A percentile compares a stretch with the other conserved stretches of the same genome.
phyloP scores from a whole-genome alignment of 768 basidiomycete genomes.

The Coprinellus micaceus region DNA sequence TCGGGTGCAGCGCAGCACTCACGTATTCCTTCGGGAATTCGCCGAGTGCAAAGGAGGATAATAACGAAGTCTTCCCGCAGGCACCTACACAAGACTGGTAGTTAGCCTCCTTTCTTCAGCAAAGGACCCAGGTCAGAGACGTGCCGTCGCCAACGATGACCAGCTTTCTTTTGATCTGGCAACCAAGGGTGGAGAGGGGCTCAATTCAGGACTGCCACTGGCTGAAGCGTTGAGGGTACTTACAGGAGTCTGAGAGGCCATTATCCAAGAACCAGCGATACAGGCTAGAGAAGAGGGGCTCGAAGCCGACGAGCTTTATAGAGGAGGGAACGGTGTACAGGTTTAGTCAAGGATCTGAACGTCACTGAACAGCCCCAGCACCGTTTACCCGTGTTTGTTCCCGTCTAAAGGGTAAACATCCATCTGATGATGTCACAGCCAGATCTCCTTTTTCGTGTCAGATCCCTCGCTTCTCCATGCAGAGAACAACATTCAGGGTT shows the following conservation, averaged over 20 bases:
- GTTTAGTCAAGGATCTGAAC: slow-evolving; percentile 2
- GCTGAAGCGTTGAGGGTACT: slow-evolving; percentile 24
- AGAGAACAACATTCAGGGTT: no score
- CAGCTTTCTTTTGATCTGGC: slow-evolving; percentile 87
- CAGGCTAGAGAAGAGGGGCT: neutral
- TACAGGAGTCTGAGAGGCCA: slow-evolving; percentile 59
- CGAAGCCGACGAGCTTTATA: neutral
- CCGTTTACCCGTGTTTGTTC: slow-evolving; percentile 21
- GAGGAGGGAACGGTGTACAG: slow-evolving; percentile 8
- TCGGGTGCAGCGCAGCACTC: slow-evolving; percentile 30
- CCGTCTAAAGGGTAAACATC: neutral
- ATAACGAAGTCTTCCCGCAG: slow-evolving; percentile 91
- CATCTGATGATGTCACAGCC: slow-evolving; percentile 16
- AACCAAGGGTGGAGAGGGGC: slow-evolving; percentile 11
- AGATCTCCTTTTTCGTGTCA: no score
- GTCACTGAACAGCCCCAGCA: slow-evolving; percentile 13
- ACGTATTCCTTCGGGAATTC: slow-evolving; percentile 97
- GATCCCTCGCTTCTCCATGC: no score
- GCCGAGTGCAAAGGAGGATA: slow-evolving; percentile 89
- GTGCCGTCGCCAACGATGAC: slow-evolving; percentile 96
- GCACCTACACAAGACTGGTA: slow-evolving; percentile 54
- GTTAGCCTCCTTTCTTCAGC: slow-evolving; percentile 18
- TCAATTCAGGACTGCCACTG: neutral
- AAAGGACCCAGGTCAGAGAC: slow-evolving; percentile 26
- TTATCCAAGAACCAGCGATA: slow-evolving; percentile 12